These are phyloP conservation scores for Ceratopteris richardii DNA, from an alignment of 75 land plant genomes.

Conservation along the genomic window DNA sequence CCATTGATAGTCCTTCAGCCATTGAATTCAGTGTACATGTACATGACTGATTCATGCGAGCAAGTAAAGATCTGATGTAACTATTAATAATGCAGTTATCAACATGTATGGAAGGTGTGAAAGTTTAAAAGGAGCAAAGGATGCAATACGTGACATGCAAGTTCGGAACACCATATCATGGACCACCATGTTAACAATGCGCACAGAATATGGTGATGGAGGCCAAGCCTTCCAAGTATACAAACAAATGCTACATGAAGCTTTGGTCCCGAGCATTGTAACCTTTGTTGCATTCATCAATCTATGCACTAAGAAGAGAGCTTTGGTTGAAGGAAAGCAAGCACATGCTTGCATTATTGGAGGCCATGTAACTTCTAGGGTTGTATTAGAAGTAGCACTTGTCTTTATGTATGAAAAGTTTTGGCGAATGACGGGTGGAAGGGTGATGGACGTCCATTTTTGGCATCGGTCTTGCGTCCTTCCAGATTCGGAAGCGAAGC, in stretches of 20 bases:
- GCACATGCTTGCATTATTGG: not conserved
- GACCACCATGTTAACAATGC: slow-evolving; percentile 40
- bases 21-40: no score
- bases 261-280: not conserved
- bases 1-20: no score
- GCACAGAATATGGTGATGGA: slow-evolving; percentile 7
- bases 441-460: no score
- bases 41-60: no score
- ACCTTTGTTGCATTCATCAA: not conserved
- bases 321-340: not conserved
- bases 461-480: no score
- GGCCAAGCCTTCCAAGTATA: slow-evolving; percentile 4
- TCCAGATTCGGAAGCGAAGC: no score
- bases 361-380: not conserved
- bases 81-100: slow-evolving; percentile 9
- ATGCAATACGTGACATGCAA: slow-evolving; percentile 16
- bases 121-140: slow-evolving; percentile 3
- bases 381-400: not conserved
- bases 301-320: not conserved
- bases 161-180: slow-evolving; percentile 26
- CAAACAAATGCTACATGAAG: slow-evolving; percentile 1
- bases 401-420: slow-evolving; percentile 11
- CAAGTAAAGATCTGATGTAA: not conserved
- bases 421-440: no score
- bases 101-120: slow-evolving; percentile 18